phyloP scores from a whole-genome alignment of 1,284 basidiomycete genomes.

The Marasmius oreades region DNA sequence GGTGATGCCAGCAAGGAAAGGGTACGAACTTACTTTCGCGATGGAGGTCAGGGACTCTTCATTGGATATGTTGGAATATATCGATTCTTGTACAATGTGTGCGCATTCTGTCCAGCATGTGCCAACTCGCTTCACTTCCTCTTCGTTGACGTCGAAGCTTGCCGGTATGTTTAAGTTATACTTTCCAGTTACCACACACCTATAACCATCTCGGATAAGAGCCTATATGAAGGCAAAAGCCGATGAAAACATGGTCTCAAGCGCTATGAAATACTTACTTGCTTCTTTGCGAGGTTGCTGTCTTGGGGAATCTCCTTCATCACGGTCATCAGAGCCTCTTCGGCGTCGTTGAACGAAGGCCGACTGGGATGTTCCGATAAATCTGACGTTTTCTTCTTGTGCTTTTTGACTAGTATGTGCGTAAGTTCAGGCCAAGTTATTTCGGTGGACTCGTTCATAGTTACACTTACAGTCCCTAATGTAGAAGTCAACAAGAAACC shows the following conservation, averaged over 20 bases:
- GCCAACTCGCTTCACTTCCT: not conserved
- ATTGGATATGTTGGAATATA: not conserved
- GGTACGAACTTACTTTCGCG: not conserved
- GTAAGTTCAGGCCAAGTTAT: no score
- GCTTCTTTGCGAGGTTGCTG: constrained; percentile 4
- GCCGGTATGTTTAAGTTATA: constrained; percentile 15
- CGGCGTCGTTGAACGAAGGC: not conserved
- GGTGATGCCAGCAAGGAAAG: no score
- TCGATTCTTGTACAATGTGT: constrained; percentile 1
- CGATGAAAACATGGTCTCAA: not conserved
- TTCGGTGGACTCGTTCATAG: no score
- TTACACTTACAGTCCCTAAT: constrained; percentile 16
- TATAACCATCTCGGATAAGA: constrained; percentile 25
- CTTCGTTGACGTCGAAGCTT: not conserved
- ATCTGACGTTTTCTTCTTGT: no score
- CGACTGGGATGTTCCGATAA: no score
- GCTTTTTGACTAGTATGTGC: no score
- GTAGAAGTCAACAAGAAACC: constrained; percentile 11
- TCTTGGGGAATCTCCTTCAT: constrained; percentile 1
- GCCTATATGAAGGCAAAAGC: constrained; percentile 17
- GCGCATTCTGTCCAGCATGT: not conserved
- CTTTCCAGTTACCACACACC: constrained; percentile 24
- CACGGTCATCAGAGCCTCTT: not conserved
- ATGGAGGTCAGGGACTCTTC: no score
- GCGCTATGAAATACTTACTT: not conserved